Base-by-base conservation (phyloP, 2,329 filamentous ascomycete genomes). In the Beauveria sp. region DNA sequence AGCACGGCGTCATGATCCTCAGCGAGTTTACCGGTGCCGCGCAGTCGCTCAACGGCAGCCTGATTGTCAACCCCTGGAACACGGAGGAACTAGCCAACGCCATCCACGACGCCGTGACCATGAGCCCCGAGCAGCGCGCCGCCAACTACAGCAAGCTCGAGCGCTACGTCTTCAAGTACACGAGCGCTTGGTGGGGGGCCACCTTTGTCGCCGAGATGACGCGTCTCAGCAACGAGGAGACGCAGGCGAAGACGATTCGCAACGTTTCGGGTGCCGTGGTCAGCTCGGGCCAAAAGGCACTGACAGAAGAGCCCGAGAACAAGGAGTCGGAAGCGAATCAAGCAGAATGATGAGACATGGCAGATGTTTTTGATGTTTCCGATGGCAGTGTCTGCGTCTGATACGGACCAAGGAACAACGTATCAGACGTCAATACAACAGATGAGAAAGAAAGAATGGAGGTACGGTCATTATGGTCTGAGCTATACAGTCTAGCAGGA, bases 31-130 rank as follows among this genome's bases (percentile, higher is more conserved):
- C 95, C 0, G 95, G 95, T 49, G 95, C 95, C 8, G 93, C 95
- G 0, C 95, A 98, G 75, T 95, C 90, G 65, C 82, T 99, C 62
- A 97, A 96, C 67, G 93, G 93, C 63, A 92, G 90, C 67, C 81
- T 98, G 57, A 93, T 98, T 59, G 91, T 98, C 70, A 99, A 99
- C 75, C 95, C 95, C 1, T 99, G 95, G 95, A 98, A 98, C 73
- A 97, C 93, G 0, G 93, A 97, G 71, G 93, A 98, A 74, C 80
- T 98, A 43, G 93, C 93, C 46, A 90, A 92, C 69, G 91, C 93
- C 6, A 93, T 98, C 67, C 90, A 97, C 74, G 92, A 96, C 66
- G 91, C 93, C n/a, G 92, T 98, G 49, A 96, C 93, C 60, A 97
- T 98, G 91, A 88, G 88, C 58, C 86, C 92, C 20, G 93, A 96